Conservation (phyloP, 805 yeast species). For the Lipomyces chichibuensis region DNA sequence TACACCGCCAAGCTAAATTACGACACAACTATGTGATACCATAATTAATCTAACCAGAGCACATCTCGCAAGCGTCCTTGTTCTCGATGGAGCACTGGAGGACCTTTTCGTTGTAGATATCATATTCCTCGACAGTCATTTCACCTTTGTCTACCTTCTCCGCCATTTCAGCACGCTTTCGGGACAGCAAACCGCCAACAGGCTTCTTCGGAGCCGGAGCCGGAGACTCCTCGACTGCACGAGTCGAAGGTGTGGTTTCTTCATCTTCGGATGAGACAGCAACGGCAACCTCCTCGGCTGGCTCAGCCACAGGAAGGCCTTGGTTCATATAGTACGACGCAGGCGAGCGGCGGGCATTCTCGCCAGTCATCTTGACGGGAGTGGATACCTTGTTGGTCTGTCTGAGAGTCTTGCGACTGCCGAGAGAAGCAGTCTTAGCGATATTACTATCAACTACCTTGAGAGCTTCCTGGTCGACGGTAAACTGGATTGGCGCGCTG, state of each 20-base stretch:
- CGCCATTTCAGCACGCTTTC: slow-evolving; percentile 21
- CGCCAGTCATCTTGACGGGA: slow-evolving; percentile 5
- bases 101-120: slow-evolving; percentile 89
- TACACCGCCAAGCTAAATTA: neutral
- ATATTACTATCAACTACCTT: slow-evolving; percentile 38
- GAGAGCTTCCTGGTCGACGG: slow-evolving; percentile 59
- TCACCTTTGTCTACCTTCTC: slow-evolving; percentile 37
- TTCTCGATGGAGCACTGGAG: slow-evolving; percentile 96
- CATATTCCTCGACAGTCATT: slow-evolving; percentile 57
- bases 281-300: neutral
- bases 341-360: slow-evolving; percentile 4
- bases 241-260: neutral
- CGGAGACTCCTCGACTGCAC: slow-evolving; percentile 46
- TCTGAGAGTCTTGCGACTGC: slow-evolving; percentile 18
- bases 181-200: slow-evolving; percentile 32
- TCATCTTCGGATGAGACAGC: slow-evolving; percentile 1
- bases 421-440: slow-evolving; percentile 10
- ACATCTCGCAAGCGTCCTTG: slow-evolving; percentile 98
- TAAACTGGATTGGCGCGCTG: slow-evolving; percentile 92
- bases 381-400: slow-evolving; percentile 19
- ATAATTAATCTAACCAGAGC: slow-evolving; percentile 71
- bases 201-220: slow-evolving; percentile 47
- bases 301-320: neutral
- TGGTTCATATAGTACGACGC: neutral
- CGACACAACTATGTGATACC: neutral